phyloP scores from a whole-genome alignment of 1,139 yeast species.

The Nadsonia commutata region DNA sequence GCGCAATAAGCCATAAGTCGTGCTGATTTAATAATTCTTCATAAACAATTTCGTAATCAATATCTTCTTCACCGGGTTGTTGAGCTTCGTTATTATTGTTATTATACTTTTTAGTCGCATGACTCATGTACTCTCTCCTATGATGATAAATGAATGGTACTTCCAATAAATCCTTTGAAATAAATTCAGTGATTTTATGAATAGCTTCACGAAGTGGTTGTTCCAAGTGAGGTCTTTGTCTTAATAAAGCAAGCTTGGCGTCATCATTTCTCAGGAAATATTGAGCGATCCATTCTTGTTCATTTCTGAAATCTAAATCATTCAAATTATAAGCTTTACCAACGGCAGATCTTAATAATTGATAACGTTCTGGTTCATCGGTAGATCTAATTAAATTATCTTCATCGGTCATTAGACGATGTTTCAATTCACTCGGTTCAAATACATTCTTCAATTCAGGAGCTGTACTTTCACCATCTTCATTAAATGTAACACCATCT shows the following conservation, averaged over 20 bases:
- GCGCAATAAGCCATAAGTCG: slow-evolving; percentile 84
- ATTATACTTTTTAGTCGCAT: slow-evolving; percentile 26
- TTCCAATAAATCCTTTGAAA: slow-evolving; percentile 67
- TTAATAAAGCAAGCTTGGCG: slow-evolving; percentile 20
- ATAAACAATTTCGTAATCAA: slow-evolving; percentile 31
- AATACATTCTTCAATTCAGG: slow-evolving; percentile 70
- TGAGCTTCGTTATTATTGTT: slow-evolving; percentile 10
- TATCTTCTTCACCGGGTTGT: slow-evolving; percentile 30
- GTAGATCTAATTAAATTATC: slow-evolving; percentile 78
- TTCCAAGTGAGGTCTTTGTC: slow-evolving; percentile 29
- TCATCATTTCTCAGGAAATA: slow-evolving; percentile 19
- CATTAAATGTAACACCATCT: slow-evolving; percentile 25
- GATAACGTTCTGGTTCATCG: slow-evolving; percentile 89
- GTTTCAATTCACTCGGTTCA: slow-evolving; percentile 86
- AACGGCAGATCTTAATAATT: slow-evolving; percentile 47
- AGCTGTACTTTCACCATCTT: slow-evolving; percentile 38
- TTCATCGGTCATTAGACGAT: slow-evolving; percentile 79
- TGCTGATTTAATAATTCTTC: slow-evolving; percentile 27
- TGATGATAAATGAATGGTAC: slow-evolving; percentile 97
- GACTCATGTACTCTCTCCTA: slow-evolving; percentile 72
- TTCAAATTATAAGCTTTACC: slow-evolving; percentile 45
- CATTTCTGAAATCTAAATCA: slow-evolving; percentile 53
- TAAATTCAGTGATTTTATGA: slow-evolving; percentile 60
- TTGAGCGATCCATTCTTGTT: slow-evolving; percentile 57
- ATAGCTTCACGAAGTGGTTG: slow-evolving; percentile 59